Conservation (phyloP, 108 stramenopile species). For the Parietichytrium sp. region DNA sequence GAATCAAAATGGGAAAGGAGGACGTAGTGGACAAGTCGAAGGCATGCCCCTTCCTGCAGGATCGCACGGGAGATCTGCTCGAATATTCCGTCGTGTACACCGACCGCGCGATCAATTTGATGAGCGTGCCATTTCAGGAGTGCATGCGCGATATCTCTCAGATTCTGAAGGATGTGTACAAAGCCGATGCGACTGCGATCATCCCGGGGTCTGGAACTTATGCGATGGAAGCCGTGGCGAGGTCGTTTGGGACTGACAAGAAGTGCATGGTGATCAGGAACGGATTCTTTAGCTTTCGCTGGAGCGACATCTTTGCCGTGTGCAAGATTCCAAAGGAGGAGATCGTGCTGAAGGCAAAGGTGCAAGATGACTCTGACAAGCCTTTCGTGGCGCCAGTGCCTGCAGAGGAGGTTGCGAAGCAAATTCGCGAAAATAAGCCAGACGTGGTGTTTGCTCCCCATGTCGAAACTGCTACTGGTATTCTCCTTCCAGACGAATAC, state of each 20-base stretch:
- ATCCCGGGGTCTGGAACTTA: slow-evolving; percentile 76
- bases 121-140: slow-evolving; percentile 83
- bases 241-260: slow-evolving; percentile 83
- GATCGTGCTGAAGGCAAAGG: slow-evolving; percentile 77
- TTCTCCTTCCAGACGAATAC: slow-evolving; percentile 84
- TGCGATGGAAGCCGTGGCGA: slow-evolving; percentile 68
- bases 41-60: slow-evolving; percentile 26
- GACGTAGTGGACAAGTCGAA: neutral
- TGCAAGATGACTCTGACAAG: slow-evolving; percentile 36
- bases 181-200: slow-evolving; percentile 81
- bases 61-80: slow-evolving; percentile 1
- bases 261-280: slow-evolving; percentile 86
- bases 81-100: slow-evolving; percentile 87
- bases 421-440: slow-evolving; percentile 75
- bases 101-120: slow-evolving; percentile 81
- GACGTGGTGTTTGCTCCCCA: slow-evolving; percentile 80
- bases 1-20: neutral
- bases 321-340: slow-evolving; percentile 70
- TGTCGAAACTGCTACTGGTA: slow-evolving; percentile 85
- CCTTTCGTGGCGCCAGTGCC: slow-evolving; percentile 66
- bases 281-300: slow-evolving; percentile 85
- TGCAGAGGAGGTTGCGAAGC: slow-evolving; percentile 77
- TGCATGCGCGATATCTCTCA: slow-evolving; percentile 81
- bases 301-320: slow-evolving; percentile 87
- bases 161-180: slow-evolving; percentile 76